These are phyloP conservation scores for Alternaria solani DNA, from an alignment of 2,329 filamentous ascomycete genomes.

Conservation along the genomic window DNA sequence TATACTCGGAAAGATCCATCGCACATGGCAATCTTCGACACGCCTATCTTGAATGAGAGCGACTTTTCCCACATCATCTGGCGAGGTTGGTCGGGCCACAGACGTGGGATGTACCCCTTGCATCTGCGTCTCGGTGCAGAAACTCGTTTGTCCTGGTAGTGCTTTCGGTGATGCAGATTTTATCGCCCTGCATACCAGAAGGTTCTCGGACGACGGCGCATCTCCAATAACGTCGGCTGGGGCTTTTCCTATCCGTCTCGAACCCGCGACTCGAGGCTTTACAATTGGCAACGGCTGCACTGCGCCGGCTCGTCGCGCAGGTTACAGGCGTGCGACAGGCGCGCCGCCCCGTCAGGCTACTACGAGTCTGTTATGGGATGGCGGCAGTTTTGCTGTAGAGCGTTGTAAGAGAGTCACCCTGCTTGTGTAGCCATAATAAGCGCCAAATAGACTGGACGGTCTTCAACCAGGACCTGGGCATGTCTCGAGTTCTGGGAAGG, in stretches of 20 bases:
- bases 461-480: slow-evolving; percentile 39
- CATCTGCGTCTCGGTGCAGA: slow-evolving; percentile 35
- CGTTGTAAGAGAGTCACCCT: slow-evolving; percentile 34
- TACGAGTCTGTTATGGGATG: slow-evolving; percentile 29
- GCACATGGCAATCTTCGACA: slow-evolving; percentile 16
- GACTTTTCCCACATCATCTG: slow-evolving; percentile 22
- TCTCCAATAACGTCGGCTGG: slow-evolving; percentile 20
- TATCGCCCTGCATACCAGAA: slow-evolving; percentile 26
- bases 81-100: slow-evolving; percentile 18
- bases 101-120: slow-evolving; percentile 33
- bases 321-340: slow-evolving; percentile 37
- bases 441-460: slow-evolving; percentile 41
- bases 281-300: slow-evolving; percentile 33
- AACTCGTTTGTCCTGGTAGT: slow-evolving; percentile 1
- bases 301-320: slow-evolving; percentile 31
- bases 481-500: slow-evolving; percentile 22
- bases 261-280: slow-evolving; percentile 14
- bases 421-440: slow-evolving; percentile 44
- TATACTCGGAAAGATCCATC: not conserved
- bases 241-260: slow-evolving; percentile 24
- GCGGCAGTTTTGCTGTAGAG: slow-evolving; percentile 25
- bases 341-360: slow-evolving; percentile 28
- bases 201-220: slow-evolving; percentile 19
- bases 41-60: slow-evolving; percentile 28
- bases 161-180: slow-evolving; percentile 12